A percentile compares a stretch with the other conserved stretches of the same genome.
phyloP scores from a whole-genome alignment of 2,329 filamentous ascomycete species.

The Cadophora luteo-olivacea region DNA sequence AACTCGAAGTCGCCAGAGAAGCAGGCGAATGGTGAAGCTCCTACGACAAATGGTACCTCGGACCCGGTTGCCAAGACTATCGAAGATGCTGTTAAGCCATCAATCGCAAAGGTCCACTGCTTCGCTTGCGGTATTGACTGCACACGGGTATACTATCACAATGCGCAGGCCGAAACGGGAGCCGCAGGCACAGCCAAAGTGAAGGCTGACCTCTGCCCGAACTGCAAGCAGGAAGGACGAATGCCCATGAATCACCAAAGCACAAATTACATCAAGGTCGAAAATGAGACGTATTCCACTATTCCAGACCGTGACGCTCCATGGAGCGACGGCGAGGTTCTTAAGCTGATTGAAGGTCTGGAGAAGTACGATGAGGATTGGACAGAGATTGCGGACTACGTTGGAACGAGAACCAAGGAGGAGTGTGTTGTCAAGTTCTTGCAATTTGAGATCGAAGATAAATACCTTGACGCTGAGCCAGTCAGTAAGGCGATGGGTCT shows the following conservation, averaged over 20 bases:
- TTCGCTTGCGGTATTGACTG: slow-evolving; percentile 93
- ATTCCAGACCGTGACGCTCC: slow-evolving; percentile 83
- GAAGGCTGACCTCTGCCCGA: slow-evolving; percentile 89
- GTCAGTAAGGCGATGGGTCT: slow-evolving; percentile 61
- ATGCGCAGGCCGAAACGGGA: slow-evolving; percentile 57
- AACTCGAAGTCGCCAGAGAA: slow-evolving; percentile 70
- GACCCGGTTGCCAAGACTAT: slow-evolving; percentile 47
- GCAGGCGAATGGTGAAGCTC: slow-evolving; percentile 74
- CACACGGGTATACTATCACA: slow-evolving; percentile 73
- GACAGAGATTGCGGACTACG: slow-evolving; percentile 90
- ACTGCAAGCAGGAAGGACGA: slow-evolving; percentile 85
- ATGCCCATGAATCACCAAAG: slow-evolving; percentile 81
- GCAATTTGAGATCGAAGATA: slow-evolving; percentile 96
- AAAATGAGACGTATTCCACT: slow-evolving; percentile 83
- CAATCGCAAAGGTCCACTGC: slow-evolving; percentile 78
- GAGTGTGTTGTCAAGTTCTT: slow-evolving; percentile 97
- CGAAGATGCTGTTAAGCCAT: slow-evolving; percentile 69
- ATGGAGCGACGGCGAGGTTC: slow-evolving; percentile 89
- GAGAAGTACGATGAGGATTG: slow-evolving; percentile 97
- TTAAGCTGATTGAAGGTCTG: slow-evolving; percentile 88
- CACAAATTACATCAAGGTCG: slow-evolving; percentile 85
- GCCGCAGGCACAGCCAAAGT: slow-evolving; percentile 53
- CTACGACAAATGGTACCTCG: slow-evolving; percentile 68
- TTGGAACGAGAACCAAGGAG: slow-evolving; percentile 88
- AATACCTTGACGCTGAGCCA: slow-evolving; percentile 85